Base-by-base conservation (phyloP, 306 rosid genomes). In the Carpinus fangiana region DNA sequence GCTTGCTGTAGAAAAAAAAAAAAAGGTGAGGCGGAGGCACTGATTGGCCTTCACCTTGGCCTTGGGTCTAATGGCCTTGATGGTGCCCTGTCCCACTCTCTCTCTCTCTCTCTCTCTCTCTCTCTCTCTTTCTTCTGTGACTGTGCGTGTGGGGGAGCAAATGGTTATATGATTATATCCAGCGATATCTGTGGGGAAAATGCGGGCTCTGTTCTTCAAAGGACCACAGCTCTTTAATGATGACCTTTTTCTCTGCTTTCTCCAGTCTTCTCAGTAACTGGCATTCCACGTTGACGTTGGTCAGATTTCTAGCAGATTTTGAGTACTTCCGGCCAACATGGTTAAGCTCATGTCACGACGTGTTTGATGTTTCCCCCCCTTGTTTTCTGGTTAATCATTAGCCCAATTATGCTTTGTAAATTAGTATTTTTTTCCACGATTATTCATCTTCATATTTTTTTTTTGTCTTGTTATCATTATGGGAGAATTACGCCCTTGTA, bases 21-120 rank as follows among this genome's bases (percentile, higher is more conserved):
- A 86, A 76, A 8, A 23, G 52, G 82, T 79, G 86, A 83, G 74
- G 60, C 92, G 77, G 85, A 83, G 74, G 66, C 92, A 83, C 76
- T 56, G 64, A 45, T 68, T 48, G 80, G 28, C 59, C 73, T 72
- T 71, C 6, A 5, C 43, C 43, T 78, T 47, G 76, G 70, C 81
- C 73, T 75, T 74, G 20, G 43, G 73, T 81, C 82, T 74, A 66
- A 67, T 31, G 34, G 34, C 34, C 34, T 31, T 73, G 62, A 31
- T 72, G 72, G 57, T 81, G 41, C 73, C 52, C 55, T 4, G 17
- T 60, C 80, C 57, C 17, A 46, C 76, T 31, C 8, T 61, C 67
- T 36, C 73, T 48, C 70, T 64, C 18, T 53, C 74, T 69, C 48
- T 66, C 72, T 54, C 43, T 16, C 36, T 9, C 10, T 9, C n/a